Base-by-base conservation (phyloP, 1,284 basidiomycete genomes). In the Mycena citricolor region DNA sequence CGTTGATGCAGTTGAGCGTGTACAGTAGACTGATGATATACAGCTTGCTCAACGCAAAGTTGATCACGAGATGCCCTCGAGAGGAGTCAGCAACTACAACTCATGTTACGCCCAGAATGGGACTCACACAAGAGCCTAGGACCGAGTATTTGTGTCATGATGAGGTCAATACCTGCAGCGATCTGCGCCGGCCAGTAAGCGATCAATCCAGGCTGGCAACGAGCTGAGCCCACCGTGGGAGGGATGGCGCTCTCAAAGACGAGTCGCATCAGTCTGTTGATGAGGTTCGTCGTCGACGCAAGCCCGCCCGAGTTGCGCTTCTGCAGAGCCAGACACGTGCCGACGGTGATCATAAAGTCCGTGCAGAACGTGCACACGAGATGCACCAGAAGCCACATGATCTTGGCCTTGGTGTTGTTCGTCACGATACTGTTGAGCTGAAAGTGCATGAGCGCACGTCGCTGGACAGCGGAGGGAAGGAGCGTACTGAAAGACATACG, bases 1-100 rank as follows among this genome's bases (percentile, higher is more conserved):
- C 36, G n/a, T 42, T 42, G 35, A 48, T 48, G 25, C 30, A 42
- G 21, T 48, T 48, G 19, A 48, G 30, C n/a, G 46, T 48, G 31
- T 47, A 47, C 14, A 47, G 29, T 6, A 47, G 24, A 22, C 34
- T 38, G 40, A 48, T 48, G 11, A 38, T 36, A 25, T 48, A 48
- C 5, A 48, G 29, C 25, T 48, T 48, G 2, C 32, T 36, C 14
- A 48, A 32, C 3, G 39, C 37, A 36, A n/a, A 48, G 28, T 48
- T 48, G 14, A 48, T 35, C 19, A 48, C 31, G 3, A 48, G 46
- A 21, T 48, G 46, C 46, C 46, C 42, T 8, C 3, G 5, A 21
- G 23, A 14, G 5, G 16, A 8, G 21, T 23, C 3, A 37, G 5
- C 21, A 32, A 5, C 16, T 19, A 13, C 8, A 38, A 16, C 7